Conservation (phyloP, 2,329 filamentous ascomycete species). For the Colletotrichum endophyticum region DNA sequence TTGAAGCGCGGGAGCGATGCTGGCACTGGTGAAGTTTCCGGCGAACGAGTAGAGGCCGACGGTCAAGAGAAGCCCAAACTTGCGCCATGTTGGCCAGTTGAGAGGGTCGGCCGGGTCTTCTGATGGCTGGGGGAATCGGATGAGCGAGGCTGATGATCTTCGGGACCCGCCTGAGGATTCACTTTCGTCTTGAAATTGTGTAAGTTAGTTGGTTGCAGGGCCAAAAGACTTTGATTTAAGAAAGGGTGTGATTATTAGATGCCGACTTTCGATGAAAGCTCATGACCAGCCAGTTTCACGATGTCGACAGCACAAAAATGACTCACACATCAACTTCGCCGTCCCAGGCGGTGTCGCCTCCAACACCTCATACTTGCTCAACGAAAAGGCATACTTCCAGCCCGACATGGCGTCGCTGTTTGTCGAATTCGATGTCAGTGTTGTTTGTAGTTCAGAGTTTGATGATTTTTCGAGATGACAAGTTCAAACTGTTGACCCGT, state of each 20-base stretch:
- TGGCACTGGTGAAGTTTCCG: constrained; percentile 35
- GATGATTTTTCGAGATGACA: neutral
- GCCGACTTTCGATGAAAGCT: neutral
- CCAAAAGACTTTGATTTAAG: too few relatives aligned
- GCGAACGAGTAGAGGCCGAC: constrained; percentile 37
- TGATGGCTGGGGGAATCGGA: constrained; percentile 27
- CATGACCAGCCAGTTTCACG: neutral
- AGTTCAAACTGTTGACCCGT: neutral
- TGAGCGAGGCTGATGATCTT: constrained; percentile 7
- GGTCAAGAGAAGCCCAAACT: constrained; percentile 28
- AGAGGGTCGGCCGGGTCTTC: constrained; percentile 39
- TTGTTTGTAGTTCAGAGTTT: neutral
- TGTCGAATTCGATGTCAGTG: neutral
- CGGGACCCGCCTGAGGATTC: neutral
- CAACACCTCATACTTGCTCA: constrained; percentile 22
- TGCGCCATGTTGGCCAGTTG: constrained; percentile 37
- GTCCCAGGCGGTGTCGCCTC: constrained; percentile 24
- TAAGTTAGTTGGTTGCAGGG: neutral
- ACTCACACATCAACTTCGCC: constrained; percentile 23
- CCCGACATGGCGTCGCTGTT: neutral
- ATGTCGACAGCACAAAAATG: neutral
- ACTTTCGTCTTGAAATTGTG: neutral
- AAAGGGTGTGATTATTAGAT: neutral
- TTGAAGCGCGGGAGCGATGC: constrained; percentile 35
- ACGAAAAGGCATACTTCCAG: constrained; percentile 25